Conservation (phyloP, 2,329 filamentous ascomycete species). For the Zalaria obscura region DNA sequence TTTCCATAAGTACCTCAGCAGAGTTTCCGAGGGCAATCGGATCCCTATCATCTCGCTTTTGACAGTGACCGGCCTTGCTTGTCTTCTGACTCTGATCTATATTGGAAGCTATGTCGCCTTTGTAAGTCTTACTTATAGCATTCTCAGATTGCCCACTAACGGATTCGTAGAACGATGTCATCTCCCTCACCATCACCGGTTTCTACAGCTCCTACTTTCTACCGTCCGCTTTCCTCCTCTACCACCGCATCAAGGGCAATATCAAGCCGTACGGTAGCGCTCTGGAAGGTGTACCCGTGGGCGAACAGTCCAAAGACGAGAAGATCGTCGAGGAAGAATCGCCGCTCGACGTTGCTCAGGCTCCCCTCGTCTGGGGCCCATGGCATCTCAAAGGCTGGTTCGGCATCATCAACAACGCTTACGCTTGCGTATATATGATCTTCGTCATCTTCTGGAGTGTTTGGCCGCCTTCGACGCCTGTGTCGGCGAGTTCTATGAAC, state of each 20-base stretch:
- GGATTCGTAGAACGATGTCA: slow-evolving; percentile 21
- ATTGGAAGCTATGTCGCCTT: slow-evolving; percentile 28
- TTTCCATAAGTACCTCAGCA: slow-evolving; percentile 13
- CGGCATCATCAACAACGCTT: no score
- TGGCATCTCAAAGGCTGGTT: no score
- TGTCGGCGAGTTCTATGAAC: slow-evolving; percentile 3
- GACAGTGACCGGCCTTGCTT: slow-evolving; percentile 38
- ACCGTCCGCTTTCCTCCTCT: slow-evolving; percentile 24
- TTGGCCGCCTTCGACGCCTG: slow-evolving; percentile 26
- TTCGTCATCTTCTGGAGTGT: slow-evolving; percentile 23
- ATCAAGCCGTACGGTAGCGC: slow-evolving; percentile 24
- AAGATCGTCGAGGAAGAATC: not conserved
- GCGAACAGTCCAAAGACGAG: not conserved
- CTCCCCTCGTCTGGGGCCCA: no score
- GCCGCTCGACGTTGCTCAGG: no score
- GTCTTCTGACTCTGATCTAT: slow-evolving; percentile 26
- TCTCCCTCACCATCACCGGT: slow-evolving; percentile 28
- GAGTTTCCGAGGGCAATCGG: slow-evolving; percentile 8
- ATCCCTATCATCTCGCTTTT: not conserved
- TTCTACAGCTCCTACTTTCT: slow-evolving; percentile 31
- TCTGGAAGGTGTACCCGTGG: slow-evolving; percentile 6
- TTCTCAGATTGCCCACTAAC: no score
- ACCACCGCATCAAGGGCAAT: slow-evolving; percentile 24
- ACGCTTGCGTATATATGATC: slow-evolving; percentile 4
- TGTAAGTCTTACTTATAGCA: not conserved